Conservation (phyloP, 106 monocot genomes). For the Iris macrosiphon region DNA sequence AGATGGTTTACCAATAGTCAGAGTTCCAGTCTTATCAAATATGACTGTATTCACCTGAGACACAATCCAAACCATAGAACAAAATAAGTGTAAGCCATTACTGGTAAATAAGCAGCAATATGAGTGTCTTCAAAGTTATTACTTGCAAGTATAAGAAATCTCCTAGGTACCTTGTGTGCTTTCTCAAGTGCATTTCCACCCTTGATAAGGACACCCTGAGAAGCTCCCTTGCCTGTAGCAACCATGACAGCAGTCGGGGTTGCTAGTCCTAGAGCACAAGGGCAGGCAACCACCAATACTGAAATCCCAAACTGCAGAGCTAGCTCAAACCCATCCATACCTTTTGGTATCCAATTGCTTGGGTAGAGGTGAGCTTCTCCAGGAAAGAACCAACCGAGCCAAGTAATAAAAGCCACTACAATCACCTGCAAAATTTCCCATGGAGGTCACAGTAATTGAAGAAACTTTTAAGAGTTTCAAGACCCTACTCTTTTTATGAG, state of each 20-base stretch:
- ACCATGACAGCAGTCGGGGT: slow-evolving; percentile 99
- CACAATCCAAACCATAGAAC: neutral
- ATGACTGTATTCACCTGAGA: slow-evolving; percentile 66
- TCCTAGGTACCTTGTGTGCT: slow-evolving; percentile 65
- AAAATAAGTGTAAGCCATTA: neutral
- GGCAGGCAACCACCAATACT: slow-evolving; percentile 90
- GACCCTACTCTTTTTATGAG: too few species aligned
- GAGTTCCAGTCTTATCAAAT: slow-evolving; percentile 93
- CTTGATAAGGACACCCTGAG: slow-evolving; percentile 93
- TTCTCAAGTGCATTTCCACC: slow-evolving; percentile 93
- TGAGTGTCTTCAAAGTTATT: neutral
- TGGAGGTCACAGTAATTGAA: too few species aligned
- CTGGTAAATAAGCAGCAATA: too few species aligned
- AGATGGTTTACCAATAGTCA: slow-evolving; percentile 65
- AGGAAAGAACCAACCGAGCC: slow-evolving; percentile 72
- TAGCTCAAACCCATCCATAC: slow-evolving; percentile 86
- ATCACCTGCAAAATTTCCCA: slow-evolving; percentile 40
- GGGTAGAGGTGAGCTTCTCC: slow-evolving; percentile 72
- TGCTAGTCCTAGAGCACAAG: slow-evolving; percentile 90
- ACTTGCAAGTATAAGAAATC: neutral
- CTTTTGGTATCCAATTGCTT: slow-evolving; percentile 67
- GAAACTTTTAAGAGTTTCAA: too few species aligned
- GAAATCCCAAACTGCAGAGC: slow-evolving; percentile 95
- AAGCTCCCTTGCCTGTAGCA: slow-evolving; percentile 96
- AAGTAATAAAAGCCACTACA: slow-evolving; percentile 61